phyloP scores from a whole-genome alignment of 2,329 filamentous ascomycete genomes.

The Cyanodermella asteris region DNA sequence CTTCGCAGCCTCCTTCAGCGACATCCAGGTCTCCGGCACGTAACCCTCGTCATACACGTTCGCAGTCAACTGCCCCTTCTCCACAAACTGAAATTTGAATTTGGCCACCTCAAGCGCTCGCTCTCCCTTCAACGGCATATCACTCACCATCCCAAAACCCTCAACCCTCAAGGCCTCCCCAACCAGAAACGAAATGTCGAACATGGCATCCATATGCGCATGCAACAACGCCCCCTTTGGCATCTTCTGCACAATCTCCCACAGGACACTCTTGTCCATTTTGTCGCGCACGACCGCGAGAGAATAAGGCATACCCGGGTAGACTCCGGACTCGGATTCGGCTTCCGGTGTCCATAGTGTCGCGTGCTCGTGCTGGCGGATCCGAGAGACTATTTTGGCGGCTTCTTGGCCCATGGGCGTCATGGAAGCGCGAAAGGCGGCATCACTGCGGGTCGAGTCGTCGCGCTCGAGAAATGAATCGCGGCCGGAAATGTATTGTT shows the following conservation, averaged over 20 bases:
- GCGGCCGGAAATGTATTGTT: conserved; percentile 59
- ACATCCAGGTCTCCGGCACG: conserved; percentile 32
- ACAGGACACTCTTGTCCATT: conserved; percentile 68
- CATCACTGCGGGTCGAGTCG: conserved; percentile 60
- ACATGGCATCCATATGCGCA: conserved; percentile 78
- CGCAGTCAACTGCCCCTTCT: conserved; percentile 21
- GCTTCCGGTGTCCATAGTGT: conserved; percentile 56
- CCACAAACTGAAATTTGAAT: conserved; percentile 41
- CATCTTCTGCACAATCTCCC: conserved; percentile 66
- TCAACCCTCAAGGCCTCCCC: conserved; percentile 37
- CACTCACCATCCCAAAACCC: conserved; percentile 36
- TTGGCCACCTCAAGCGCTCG: conserved; percentile 30
- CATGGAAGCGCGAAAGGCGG: conserved; percentile 25
- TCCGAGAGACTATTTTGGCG: conserved; percentile 56
- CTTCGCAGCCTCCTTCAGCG: conserved; percentile 41
- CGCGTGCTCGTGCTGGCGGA: conserved; percentile 54
- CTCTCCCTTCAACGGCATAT: conserved; percentile 32
- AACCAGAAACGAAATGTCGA: conserved; percentile 64
- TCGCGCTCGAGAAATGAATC: conserved; percentile 60
- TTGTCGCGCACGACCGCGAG: conserved; percentile 64
- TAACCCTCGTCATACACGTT: conserved; percentile 49
- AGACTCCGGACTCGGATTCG: conserved; percentile 50
- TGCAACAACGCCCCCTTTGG: conserved; percentile 76
- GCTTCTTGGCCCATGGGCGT: conserved; percentile 62
- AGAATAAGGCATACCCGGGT: conserved; percentile 85